These are phyloP conservation scores for Cyclocybe aegerita DNA, from an alignment of 768 basidiomycete genomes.

Conservation along the genomic window DNA sequence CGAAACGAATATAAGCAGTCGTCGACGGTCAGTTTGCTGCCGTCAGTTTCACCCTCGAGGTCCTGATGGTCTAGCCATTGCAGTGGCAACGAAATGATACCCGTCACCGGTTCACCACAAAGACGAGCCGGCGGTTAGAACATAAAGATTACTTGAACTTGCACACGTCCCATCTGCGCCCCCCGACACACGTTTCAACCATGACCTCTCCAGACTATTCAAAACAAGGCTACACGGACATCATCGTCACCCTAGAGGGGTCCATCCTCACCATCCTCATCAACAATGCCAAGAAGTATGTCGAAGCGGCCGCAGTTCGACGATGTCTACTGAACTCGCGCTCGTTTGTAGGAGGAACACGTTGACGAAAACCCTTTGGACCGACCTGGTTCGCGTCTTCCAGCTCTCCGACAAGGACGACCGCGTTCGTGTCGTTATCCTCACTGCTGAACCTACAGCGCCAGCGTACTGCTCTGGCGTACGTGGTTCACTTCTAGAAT, in stretches of 20 bases:
- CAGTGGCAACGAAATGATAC: too few relatives aligned
- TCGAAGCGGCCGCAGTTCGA: too few relatives aligned
- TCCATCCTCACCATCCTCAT: slow-evolving; percentile 42
- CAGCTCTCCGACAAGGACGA: slow-evolving; percentile 52
- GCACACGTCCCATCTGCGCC: too few relatives aligned
- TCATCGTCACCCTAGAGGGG: slow-evolving; percentile 43
- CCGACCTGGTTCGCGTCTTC: slow-evolving; percentile 43
- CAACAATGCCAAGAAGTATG: slow-evolving; percentile 47
- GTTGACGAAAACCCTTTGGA: slow-evolving; percentile 29
- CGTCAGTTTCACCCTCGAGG: too few relatives aligned
- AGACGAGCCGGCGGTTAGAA: too few relatives aligned
- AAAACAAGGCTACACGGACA: slow-evolving; percentile 36
- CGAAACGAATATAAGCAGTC: too few relatives aligned
- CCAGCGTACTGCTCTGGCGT: slow-evolving; percentile 60
- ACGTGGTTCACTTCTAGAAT: slow-evolving; percentile 9
- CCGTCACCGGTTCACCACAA: too few relatives aligned
- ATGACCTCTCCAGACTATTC: slow-evolving; percentile 37
- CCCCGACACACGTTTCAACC: background rate
- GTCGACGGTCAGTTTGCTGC: too few relatives aligned
- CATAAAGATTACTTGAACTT: too few relatives aligned
- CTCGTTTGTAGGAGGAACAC: slow-evolving; percentile 42
- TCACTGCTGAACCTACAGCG: slow-evolving; percentile 51
- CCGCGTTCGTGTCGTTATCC: slow-evolving; percentile 50
- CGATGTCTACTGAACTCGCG: too few relatives aligned
- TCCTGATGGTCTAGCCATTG: too few relatives aligned